phyloP scores from a whole-genome alignment of 2,329 filamentous ascomycete genomes.

The Stagonosporopsis rhizophila region DNA sequence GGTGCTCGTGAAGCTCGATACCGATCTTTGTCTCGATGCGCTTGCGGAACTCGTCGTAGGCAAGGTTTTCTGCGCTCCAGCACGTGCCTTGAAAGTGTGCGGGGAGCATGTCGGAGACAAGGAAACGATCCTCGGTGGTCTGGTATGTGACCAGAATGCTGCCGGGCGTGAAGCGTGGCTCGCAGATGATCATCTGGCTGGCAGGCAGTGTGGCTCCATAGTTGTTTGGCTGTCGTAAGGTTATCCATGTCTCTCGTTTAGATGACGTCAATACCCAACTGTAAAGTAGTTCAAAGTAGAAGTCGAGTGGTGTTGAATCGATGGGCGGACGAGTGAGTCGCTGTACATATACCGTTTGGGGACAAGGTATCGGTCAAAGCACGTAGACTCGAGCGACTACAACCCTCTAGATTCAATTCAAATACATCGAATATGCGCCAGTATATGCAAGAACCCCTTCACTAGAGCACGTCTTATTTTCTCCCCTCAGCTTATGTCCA shows the following conservation, averaged over 20 bases:
- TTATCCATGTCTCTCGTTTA: neutral
- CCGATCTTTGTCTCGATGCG: neutral
- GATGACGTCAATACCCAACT: neutral
- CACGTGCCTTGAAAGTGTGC: neutral
- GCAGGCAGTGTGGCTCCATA: too few relatives aligned
- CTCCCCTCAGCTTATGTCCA: neutral
- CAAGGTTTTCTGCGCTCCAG: neutral
- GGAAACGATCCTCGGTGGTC: neutral
- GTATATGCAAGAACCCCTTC: neutral
- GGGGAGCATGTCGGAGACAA: neutral
- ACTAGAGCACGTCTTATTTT: neutral
- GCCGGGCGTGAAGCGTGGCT: neutral
- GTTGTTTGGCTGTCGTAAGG: neutral
- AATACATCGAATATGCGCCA: neutral
- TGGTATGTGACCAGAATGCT: neutral
- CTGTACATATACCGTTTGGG: too few relatives aligned
- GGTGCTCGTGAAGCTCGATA: neutral
- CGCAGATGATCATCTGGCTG: neutral
- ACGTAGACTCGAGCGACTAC: neutral
- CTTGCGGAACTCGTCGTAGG: neutral
- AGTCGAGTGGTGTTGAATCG: neutral
- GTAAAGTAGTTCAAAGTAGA: neutral
- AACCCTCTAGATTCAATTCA: neutral
- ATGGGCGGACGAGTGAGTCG: neutral
- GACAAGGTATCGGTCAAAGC: too few relatives aligned